Evolutionary conservation across 257 asterid genomes (phyloP), one percentile per base, ranked within the genome.

Genomic region (Solanum rostratum): DNA sequence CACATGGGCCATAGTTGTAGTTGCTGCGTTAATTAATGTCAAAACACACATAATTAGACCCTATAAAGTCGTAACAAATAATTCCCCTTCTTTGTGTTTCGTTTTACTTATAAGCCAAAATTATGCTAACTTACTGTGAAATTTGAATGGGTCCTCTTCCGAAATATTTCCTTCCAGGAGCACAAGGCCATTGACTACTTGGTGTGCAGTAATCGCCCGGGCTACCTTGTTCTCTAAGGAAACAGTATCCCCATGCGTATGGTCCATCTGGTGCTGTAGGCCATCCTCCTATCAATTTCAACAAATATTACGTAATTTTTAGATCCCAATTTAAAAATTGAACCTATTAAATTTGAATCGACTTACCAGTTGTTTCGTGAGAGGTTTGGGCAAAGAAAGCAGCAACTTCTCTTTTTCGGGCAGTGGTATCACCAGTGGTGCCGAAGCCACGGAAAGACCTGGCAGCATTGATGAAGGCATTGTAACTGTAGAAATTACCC

Each of bases 381-480:
- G 91, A 88, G 70, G 91, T 87, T 37, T 88, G 89, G 6, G 84
- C 88, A 13, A 88, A 83, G 55, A 88, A 88, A 52, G 91, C 91
- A 0, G 87, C 91, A 19, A 88, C 63, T 78, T 88, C 89, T 14
- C 87, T 65, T 30, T 88, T 88, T 6, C 88, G 89, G 13, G 88
- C 78, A 30, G 65, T 29, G 6, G 12, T 9, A 5, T 87, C 89
- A 1, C 91, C 87, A 9, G 88, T 85, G 16, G 89, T 87, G 24
- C 82, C 91, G 20, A 88, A 88, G 18, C 53, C 87, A 7, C 37
- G 16, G 18, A 85, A 86, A 29, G 89, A 85, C 39, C 41, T 43
- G 0, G 89, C 85, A 6, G 89, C 91, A 11, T 27, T 43, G 0
- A 88, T 69, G 69, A 88, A 88, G 24, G 89, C 86, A 18, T 88